Evolutionary conservation across 2,329 filamentous ascomycete species (phyloP).

Genomic region (Ophiostoma himal-ulmi): DNA sequence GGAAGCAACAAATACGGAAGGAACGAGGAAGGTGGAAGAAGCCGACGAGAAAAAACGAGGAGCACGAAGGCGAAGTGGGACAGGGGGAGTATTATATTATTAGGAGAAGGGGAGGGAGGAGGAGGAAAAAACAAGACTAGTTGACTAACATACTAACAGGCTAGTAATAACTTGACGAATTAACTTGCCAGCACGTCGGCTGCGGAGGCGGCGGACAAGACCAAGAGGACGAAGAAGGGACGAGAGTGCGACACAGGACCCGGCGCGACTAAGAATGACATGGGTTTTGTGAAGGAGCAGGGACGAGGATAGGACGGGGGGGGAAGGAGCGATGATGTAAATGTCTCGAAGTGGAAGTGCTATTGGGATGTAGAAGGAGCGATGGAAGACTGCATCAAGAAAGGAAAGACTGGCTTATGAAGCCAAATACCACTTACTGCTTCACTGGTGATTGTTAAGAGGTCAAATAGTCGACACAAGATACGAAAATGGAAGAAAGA

Average conservation of each 20-base stretch:
- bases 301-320: constrained; percentile 3
- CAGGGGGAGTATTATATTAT: constrained; percentile 24
- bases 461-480: neutral
- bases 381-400: neutral
- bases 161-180: neutral
- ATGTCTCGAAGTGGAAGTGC: neutral
- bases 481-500: neutral
- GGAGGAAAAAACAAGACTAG: constrained; percentile 19
- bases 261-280: constrained; percentile 7
- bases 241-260: constrained; percentile 24
- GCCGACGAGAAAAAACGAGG: constrained; percentile 5
- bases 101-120: constrained; percentile 20
- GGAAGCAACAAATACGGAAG: constrained; percentile 15
- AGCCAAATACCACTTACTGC: neutral
- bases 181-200: neutral
- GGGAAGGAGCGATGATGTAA: neutral
- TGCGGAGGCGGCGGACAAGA: constrained; percentile 29
- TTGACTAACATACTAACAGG: constrained; percentile 14
- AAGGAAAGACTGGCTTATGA: neutral
- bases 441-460: neutral
- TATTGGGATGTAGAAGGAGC: neutral
- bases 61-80: constrained; percentile 24
- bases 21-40: constrained; percentile 26
- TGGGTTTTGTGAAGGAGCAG: constrained; percentile 15
- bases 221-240: constrained; percentile 20